Conservation (phyloP, 176 grass and related monocot species). For the Ensete glaucum region DNA sequence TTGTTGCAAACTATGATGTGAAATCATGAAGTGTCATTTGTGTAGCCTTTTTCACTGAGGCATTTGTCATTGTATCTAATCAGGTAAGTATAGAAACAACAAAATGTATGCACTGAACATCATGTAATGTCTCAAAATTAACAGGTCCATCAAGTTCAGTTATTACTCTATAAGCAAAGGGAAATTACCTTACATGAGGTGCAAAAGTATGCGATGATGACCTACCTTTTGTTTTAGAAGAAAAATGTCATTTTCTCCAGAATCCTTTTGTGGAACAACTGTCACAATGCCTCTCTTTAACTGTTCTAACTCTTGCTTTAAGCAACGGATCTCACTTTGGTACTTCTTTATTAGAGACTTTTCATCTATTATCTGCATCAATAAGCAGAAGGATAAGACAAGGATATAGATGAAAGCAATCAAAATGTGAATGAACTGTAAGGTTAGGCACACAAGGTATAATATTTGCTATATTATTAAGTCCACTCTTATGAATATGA, state of each 20-base stretch:
- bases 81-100: background rate
- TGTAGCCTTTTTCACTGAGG: too few species aligned
- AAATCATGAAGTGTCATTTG: too few species aligned
- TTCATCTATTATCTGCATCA: constrained; percentile 88
- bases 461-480: background rate
- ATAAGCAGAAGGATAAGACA: constrained; percentile 18
- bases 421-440: constrained; percentile 16
- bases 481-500: background rate
- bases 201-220: background rate
- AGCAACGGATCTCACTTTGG: constrained; percentile 86
- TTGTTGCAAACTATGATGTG: too few species aligned
- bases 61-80: too few species aligned
- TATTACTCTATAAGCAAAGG: background rate
- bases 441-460: constrained; percentile 10
- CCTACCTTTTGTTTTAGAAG: constrained; percentile 92
- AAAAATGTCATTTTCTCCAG: constrained; percentile 68
- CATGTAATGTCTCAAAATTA: background rate
- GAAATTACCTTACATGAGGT: background rate
- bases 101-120: background rate
- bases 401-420: constrained; percentile 18
- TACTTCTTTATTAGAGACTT: constrained; percentile 99
- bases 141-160: background rate
- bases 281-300: constrained; percentile 91
- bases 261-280: constrained; percentile 56
- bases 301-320: constrained; percentile 92